These are phyloP conservation scores for Fusarium multiceps DNA, from an alignment of 2,329 filamentous ascomycete genomes.

Conservation along the genomic window DNA sequence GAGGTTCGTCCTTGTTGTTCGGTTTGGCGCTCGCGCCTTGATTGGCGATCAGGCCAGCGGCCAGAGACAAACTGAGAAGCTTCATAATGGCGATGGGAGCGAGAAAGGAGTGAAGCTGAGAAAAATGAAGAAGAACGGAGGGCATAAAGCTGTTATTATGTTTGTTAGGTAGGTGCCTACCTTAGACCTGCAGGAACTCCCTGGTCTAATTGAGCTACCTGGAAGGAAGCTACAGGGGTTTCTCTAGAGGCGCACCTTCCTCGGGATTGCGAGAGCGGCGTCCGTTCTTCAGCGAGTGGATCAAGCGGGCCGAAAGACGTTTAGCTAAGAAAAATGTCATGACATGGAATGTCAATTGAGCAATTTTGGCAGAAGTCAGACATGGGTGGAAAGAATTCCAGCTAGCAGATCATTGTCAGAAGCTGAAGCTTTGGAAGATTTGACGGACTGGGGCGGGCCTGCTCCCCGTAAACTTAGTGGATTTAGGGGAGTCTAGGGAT, in stretches of 20 bases:
- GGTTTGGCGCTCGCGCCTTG: conserved; percentile 25
- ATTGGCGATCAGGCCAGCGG: conserved; percentile 38
- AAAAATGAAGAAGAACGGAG: background rate
- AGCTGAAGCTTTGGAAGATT: background rate
- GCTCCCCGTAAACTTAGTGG: conserved; percentile 14
- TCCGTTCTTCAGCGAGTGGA: background rate
- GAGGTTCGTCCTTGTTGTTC: conserved; percentile 18
- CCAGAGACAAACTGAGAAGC: conserved; percentile 36
- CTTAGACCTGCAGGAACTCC: background rate
- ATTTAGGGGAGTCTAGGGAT: background rate
- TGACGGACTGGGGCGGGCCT: background rate
- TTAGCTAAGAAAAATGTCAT: conserved; percentile 1
- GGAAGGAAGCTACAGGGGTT: background rate
- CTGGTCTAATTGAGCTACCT: background rate
- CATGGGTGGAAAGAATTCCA: background rate
- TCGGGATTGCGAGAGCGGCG: conserved; percentile 1
- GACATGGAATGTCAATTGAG: background rate
- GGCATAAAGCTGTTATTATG: conserved; percentile 19
- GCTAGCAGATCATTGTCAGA: background rate
- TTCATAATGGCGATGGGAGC: conserved; percentile 32
- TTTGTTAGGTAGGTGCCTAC: conserved; percentile 6
- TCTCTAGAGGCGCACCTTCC: background rate
- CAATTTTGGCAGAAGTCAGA: background rate
- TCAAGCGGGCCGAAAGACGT: background rate
- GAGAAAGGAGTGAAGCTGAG: conserved; percentile 1